A percentile compares a stretch with the other conserved stretches of the same genome.
Conservation (phyloP, 2,329 filamentous ascomycete species). For the Balansia obtecta region DNA sequence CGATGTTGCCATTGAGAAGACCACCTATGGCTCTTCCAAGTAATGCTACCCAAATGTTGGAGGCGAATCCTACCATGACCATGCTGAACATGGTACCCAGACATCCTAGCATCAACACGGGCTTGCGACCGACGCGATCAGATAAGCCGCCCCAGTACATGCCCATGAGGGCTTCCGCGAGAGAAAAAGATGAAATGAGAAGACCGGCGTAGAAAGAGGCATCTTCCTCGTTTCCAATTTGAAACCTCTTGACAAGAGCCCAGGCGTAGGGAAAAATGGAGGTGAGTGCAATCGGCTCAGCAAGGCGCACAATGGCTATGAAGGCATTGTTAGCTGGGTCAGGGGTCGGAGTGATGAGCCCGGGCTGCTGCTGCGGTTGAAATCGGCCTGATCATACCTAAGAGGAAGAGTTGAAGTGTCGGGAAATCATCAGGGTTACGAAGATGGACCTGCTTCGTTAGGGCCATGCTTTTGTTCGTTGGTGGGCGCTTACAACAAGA, state of each 20-base stretch:
- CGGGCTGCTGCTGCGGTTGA: neutral
- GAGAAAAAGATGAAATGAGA: conserved; percentile 75
- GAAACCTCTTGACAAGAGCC: conserved; percentile 66
- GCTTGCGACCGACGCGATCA: conserved; percentile 74
- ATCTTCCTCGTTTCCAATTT: conserved; percentile 59
- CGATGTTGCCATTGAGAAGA: conserved; percentile 81
- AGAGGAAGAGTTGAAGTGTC: conserved; percentile 66
- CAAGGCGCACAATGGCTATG: conserved; percentile 78
- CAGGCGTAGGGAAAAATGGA: conserved; percentile 90
- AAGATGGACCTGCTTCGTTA: conserved; percentile 35
- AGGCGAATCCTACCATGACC: conserved; percentile 69
- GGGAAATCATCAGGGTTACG: conserved; percentile 67
- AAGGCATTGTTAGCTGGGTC: conserved; percentile 8
- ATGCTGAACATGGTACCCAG: conserved; percentile 73
- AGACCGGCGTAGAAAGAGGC: conserved; percentile 81
- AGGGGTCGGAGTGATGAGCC: neutral
- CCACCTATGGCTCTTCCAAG: conserved; percentile 66
- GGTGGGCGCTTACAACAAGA: conserved; percentile 31
- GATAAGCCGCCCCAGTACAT: conserved; percentile 82
- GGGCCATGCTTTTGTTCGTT: conserved; percentile 35
- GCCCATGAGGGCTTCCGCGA: conserved; percentile 71
- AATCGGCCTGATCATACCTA: conserved; percentile 46
- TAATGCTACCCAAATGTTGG: conserved; percentile 75
- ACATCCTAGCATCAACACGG: conserved; percentile 70
- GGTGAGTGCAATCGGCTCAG: conserved; percentile 84